Base-by-base conservation (phyloP, 2,329 filamentous ascomycete species). In the Trichoderma asperellum region DNA sequence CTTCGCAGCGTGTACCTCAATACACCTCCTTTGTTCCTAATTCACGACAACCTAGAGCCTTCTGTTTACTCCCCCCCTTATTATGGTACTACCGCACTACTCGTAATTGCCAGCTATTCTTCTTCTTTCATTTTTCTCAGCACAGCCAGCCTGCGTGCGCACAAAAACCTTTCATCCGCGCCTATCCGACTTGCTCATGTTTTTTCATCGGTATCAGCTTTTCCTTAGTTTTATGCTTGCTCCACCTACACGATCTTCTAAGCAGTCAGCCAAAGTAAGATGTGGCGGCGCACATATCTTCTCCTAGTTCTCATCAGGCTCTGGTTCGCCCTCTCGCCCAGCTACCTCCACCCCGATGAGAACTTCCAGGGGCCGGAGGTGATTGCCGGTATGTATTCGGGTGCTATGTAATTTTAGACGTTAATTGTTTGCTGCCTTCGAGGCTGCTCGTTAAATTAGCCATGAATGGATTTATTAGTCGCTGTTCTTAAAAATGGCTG, bases 301-400 rank as follows among this genome's bases (percentile, higher is more conserved):
- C 82, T 96, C 68, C 86, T 99, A 75, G 86, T 97, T 76, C 84
- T 96, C 74, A 88, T 97, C 76, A 91, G 96, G 80, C 86, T 98
- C 77, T 98, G 95, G 87, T 95, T 98, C 79, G 95, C 96, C 71
- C 83, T 98, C 73, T 94, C 92, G 72, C 92, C 96, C 70, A 98
- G 95, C 85, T 99, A 99, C 81, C 88, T 99, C 58, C 96, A 99
- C 80, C 96, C 96, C 5, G 96, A 99, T 83, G 96, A 99, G 86
- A 96, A 98, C 84, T 99, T 99, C 77, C 96, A 99, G 83, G 96
- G 96, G 43, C 96, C 96, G 18, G 96, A 99, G 84, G 91, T 98
- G 73, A 96, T 98, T 77, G 94, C 95, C 77, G 95, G 95, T 97
- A 88, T 74, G 90, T 83, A 11, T 43, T 6, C 32, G 43, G 37